Percentiles rank a stretch among this genome's conserved stretches.
Evolutionary conservation across 1,284 basidiomycete genomes (phyloP).

Genomic region (Porogramme epimiltina): DNA sequence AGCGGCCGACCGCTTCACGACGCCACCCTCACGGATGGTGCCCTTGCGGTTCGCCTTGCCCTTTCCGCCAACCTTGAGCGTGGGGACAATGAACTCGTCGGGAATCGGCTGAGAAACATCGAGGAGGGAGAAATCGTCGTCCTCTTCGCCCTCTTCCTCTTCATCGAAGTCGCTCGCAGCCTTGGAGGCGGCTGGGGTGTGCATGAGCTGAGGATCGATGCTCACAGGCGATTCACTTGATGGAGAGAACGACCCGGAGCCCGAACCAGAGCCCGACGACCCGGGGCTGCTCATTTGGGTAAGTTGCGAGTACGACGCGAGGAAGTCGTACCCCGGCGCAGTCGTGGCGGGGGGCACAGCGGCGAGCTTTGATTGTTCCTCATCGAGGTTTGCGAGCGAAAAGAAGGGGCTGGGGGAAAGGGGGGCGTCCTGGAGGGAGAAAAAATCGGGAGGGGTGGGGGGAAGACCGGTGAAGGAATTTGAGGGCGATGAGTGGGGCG

Average conservation of each 20-base stretch:
- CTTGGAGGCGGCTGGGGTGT: conserved; percentile 43
- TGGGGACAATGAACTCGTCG: conserved; percentile 30
- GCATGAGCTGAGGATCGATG: conserved; percentile 57
- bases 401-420: conserved; percentile 39
- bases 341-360: conserved; percentile 32
- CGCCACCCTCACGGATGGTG: conserved; percentile 72
- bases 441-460: conserved; percentile 29
- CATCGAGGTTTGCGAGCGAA: conserved; percentile 40
- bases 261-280: conserved; percentile 20
- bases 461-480: conserved; percentile 33
- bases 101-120: conserved; percentile 22
- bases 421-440: conserved; percentile 25
- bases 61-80: conserved; percentile 60
- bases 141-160: conserved; percentile 26
- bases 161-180: conserved; percentile 36
- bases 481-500: conserved; percentile 40
- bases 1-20: conserved; percentile 54
- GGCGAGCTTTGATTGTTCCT: conserved; percentile 43
- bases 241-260: conserved; percentile 23
- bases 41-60: conserved; percentile 64
- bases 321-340: conserved; percentile 41
- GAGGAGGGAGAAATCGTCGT: conserved; percentile 17
- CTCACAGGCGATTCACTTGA: conserved; percentile 35
- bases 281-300: conserved; percentile 28
- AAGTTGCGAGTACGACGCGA: conserved; percentile 30